These are phyloP conservation scores for Wickerhamomyces bisporus DNA, from an alignment of 805 yeast genomes.

Conservation along the genomic window DNA sequence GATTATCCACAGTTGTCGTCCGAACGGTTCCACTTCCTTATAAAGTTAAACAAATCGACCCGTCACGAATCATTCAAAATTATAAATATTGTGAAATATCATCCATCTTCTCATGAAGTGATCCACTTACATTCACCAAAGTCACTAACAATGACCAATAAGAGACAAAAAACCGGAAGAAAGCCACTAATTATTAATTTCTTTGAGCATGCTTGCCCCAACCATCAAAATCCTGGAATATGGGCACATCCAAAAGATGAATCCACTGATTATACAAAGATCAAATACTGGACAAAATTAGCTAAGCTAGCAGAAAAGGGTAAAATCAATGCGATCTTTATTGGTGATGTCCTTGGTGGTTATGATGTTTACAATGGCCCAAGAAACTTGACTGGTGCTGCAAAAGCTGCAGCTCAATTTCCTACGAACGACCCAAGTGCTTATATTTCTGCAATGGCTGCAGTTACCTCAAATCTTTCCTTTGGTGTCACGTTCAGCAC, in stretches of 20 bases:
- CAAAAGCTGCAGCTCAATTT: slow-evolving; percentile 9
- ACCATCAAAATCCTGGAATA: slow-evolving; percentile 25
- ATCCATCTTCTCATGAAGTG: no score
- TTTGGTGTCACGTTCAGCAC: slow-evolving; percentile 37
- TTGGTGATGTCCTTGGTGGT: slow-evolving; percentile 8
- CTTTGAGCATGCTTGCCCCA: slow-evolving; percentile 32
- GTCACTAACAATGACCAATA: background rate
- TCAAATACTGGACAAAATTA: slow-evolving; percentile 33
- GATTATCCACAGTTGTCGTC: no score
- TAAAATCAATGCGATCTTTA: slow-evolving; percentile 31
- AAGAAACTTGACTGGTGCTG: slow-evolving; percentile 6
- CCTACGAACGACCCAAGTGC: slow-evolving; percentile 13
- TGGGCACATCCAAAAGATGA: slow-evolving; percentile 37
- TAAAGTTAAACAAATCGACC: no score
- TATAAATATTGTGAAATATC: no score
- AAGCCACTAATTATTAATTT: slow-evolving; percentile 32
- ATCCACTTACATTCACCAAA: no score
- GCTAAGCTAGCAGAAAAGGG: slow-evolving; percentile 32
- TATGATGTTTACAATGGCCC: slow-evolving; percentile 12
- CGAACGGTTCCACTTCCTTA: no score
- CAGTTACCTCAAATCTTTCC: slow-evolving; percentile 30
- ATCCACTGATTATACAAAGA: slow-evolving; percentile 23
- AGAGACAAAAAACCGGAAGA: slow-evolving; percentile 1
- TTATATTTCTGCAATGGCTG: slow-evolving; percentile 23
- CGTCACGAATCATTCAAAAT: no score